These are phyloP conservation scores for Crithidia expoeki DNA, from an alignment of 208 protist species.

Conservation along the genomic window DNA sequence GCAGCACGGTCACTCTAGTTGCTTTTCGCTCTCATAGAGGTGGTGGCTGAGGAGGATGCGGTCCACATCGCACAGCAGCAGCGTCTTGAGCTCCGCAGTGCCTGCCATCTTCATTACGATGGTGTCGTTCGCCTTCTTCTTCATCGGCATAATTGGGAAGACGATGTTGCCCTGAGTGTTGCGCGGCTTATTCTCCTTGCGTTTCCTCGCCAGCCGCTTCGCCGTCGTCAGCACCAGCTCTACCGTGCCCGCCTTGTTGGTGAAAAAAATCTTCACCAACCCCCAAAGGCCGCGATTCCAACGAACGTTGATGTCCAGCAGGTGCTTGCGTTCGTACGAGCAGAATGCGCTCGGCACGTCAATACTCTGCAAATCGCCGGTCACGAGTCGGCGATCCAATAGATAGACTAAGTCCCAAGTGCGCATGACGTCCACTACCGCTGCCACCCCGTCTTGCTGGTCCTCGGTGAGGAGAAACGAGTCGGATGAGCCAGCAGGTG, in stretches of 20 bases:
- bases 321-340: slow-evolving; percentile 69
- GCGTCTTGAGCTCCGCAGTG: slow-evolving; percentile 28
- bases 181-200: slow-evolving; percentile 59
- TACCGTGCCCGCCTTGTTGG: slow-evolving; percentile 53
- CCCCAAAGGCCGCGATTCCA: slow-evolving; percentile 70
- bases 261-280: slow-evolving; percentile 49
- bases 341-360: slow-evolving; percentile 51
- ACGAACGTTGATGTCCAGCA: slow-evolving; percentile 66
- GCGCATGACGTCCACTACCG: slow-evolving; percentile 68
- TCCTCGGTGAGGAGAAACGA: slow-evolving; percentile 33
- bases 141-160: slow-evolving; percentile 51
- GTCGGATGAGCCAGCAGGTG: background rate
- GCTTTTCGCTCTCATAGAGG: slow-evolving; percentile 59
- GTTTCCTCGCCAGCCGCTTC: slow-evolving; percentile 66
- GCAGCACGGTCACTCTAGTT: slow-evolving; percentile 19
- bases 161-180: slow-evolving; percentile 60
- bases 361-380: slow-evolving; percentile 70
- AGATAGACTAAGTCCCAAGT: slow-evolving; percentile 90
- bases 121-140: slow-evolving; percentile 53
- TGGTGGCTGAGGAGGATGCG: slow-evolving; percentile 71
- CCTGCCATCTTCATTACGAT: slow-evolving; percentile 72
- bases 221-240: slow-evolving; percentile 64
- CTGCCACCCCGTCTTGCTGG: slow-evolving; percentile 42
- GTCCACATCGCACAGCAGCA: slow-evolving; percentile 63
- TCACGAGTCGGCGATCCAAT: slow-evolving; percentile 64